Conservation (phyloP, 1,284 basidiomycete species). For the Salmacisia buchloeana region DNA sequence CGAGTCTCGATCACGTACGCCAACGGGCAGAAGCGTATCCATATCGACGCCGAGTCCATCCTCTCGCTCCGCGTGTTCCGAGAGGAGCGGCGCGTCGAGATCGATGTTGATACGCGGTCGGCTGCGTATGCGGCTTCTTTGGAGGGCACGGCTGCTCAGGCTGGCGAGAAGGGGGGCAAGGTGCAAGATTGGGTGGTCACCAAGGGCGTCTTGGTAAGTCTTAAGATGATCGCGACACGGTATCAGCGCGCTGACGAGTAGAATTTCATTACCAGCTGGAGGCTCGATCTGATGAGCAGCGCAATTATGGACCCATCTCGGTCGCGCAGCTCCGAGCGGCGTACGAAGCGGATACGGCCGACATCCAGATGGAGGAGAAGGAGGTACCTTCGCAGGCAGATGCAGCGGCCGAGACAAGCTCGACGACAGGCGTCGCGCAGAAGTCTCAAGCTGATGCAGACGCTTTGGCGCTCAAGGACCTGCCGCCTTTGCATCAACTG, state of each 20-base stretch:
- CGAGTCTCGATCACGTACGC: background rate
- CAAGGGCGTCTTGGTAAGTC: conserved; percentile 68
- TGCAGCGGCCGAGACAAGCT: background rate
- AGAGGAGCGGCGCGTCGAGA: conserved; percentile 3
- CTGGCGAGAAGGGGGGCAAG: conserved; percentile 49
- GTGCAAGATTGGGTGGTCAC: conserved; percentile 55
- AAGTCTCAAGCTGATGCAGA: background rate
- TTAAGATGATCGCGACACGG: background rate
- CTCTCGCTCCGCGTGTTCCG: background rate
- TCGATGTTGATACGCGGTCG: background rate
- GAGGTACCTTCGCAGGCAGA: background rate
- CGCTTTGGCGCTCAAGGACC: background rate
- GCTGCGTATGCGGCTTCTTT: background rate
- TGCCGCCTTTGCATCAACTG: conserved; percentile 17
- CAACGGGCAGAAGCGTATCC: background rate
- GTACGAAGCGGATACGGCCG: conserved; percentile 16
- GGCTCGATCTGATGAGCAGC: conserved; percentile 20
- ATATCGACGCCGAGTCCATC: conserved; percentile 1
- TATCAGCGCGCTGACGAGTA: background rate
- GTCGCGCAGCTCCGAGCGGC: conserved; percentile 20
- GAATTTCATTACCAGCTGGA: conserved; percentile 21
- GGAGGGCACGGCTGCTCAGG: background rate
- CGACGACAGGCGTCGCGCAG: background rate
- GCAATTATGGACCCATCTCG: conserved; percentile 23
- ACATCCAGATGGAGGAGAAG: conserved; percentile 3